Evolutionary conservation across 2,329 filamentous ascomycete genomes (phyloP).

Genomic region (Fusarium coffeatum): DNA sequence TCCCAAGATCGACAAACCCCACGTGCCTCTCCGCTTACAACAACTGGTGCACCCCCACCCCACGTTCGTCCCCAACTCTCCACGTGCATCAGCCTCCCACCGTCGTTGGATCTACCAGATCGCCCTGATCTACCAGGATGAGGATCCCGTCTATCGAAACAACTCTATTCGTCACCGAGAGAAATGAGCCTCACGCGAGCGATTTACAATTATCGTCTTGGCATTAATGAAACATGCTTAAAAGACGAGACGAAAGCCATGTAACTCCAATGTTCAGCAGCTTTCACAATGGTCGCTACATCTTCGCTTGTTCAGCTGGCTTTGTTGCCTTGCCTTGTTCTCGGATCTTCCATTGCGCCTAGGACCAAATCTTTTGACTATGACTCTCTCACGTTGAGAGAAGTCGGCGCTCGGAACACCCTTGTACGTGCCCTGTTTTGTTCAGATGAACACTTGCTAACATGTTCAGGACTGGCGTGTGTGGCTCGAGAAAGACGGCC

Average conservation of each 20-base stretch:
- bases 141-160: conserved; percentile 3
- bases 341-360: conserved; percentile 26
- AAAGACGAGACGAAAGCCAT: conserved; percentile 18
- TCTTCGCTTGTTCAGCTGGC: conserved; percentile 35
- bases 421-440: conserved; percentile 39
- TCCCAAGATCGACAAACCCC: conserved; percentile 18
- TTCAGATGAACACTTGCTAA: neutral
- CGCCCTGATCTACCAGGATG: conserved; percentile 6
- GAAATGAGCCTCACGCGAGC: conserved; percentile 25
- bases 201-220: conserved; percentile 3
- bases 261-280: conserved; percentile 3
- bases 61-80: conserved; percentile 18
- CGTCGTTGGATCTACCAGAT: conserved; percentile 34
- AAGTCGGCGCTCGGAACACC: conserved; percentile 55
- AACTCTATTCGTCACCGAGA: conserved; percentile 41
- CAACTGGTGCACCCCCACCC: neutral
- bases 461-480: conserved; percentile 53
- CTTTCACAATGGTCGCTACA: conserved; percentile 30
- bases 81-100: conserved; percentile 33
- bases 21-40: conserved; percentile 22
- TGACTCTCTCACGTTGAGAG: conserved; percentile 48
- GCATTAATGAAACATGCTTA: conserved; percentile 28
- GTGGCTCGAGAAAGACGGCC: conserved; percentile 55
- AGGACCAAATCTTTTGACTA: conserved; percentile 43
- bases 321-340: conserved; percentile 32